These are phyloP conservation scores for Luvunga scandens DNA, from an alignment of 345 rosid genomes.

Conservation along the genomic window DNA sequence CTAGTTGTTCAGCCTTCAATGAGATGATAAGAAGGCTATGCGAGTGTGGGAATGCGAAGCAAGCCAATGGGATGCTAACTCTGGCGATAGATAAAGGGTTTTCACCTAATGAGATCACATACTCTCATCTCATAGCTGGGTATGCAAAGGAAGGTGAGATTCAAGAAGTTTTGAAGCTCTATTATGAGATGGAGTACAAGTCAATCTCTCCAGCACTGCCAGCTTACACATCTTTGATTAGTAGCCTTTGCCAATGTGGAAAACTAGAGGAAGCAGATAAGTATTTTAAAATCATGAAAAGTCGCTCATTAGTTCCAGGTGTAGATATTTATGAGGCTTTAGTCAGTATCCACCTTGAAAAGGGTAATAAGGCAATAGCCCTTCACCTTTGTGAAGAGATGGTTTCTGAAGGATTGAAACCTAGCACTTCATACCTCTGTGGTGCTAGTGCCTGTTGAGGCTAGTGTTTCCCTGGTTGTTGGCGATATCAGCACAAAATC, in stretches of 20 bases:
- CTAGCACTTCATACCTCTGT: not conserved
- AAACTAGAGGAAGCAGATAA: slow-evolving; percentile 53
- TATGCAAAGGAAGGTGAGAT: slow-evolving; percentile 38
- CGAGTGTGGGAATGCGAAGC: slow-evolving; percentile 35
- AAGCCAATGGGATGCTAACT: slow-evolving; percentile 47
- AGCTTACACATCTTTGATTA: slow-evolving; percentile 41
- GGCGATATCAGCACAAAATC: not conserved
- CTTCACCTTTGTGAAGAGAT: slow-evolving; percentile 40
- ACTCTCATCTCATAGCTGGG: slow-evolving; percentile 45
- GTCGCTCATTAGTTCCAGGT: slow-evolving; percentile 29
- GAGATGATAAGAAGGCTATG: slow-evolving; percentile 45
- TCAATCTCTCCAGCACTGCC: slow-evolving; percentile 37
- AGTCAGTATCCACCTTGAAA: slow-evolving; percentile 24
- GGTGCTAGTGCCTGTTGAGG: not conserved
- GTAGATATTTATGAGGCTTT: slow-evolving; percentile 40
- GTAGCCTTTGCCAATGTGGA: slow-evolving; percentile 46
- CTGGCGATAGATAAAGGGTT: slow-evolving; percentile 54
- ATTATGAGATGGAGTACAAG: slow-evolving; percentile 64
- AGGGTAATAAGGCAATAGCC: slow-evolving; percentile 35
- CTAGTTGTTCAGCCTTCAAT: slow-evolving; percentile 50
- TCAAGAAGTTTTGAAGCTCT: slow-evolving; percentile 63
- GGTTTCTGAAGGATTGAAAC: slow-evolving; percentile 34
- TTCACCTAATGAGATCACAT: slow-evolving; percentile 45
- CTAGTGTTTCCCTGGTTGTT: not conserved
- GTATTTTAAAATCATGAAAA: slow-evolving; percentile 46